phyloP scores from a whole-genome alignment of 345 rosid species.

The Pugionium cornutum region DNA sequence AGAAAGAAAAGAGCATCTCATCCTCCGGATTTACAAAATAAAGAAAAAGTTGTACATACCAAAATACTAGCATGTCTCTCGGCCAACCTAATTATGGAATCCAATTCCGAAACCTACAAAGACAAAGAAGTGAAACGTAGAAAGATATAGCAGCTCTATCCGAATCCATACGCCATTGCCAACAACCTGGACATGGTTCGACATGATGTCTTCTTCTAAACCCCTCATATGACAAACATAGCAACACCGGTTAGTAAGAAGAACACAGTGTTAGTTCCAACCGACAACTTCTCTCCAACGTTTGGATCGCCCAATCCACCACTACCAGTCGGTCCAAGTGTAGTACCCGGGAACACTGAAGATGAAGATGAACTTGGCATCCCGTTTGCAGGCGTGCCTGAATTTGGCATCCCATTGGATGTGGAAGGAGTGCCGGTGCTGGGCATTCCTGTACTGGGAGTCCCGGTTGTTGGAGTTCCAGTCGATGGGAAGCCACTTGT shows the following conservation, averaged over 20 bases:
- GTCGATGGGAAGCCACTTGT: background rate
- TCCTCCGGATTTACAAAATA: slow-evolving; percentile 37
- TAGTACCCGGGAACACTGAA: too few species aligned
- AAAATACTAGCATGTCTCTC: slow-evolving; percentile 29
- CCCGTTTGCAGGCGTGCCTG: too few species aligned
- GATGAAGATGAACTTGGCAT: too few species aligned
- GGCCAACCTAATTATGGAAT: slow-evolving; percentile 31
- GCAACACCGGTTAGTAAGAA: slow-evolving; percentile 24
- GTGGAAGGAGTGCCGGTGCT: too few species aligned
- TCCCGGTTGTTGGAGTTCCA: background rate
- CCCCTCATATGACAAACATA: slow-evolving; percentile 17
- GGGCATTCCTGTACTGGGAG: too few species aligned
- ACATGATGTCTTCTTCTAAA: slow-evolving; percentile 17
- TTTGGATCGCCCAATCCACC: background rate
- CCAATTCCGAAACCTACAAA: slow-evolving; percentile 20
- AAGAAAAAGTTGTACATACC: slow-evolving; percentile 32
- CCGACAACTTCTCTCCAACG: slow-evolving; percentile 25
- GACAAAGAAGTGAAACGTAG: slow-evolving; percentile 3
- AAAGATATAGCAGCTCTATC: slow-evolving; percentile 20
- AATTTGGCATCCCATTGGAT: too few species aligned
- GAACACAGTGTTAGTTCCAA: background rate
- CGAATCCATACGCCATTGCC: slow-evolving; percentile 21
- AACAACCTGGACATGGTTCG: background rate
- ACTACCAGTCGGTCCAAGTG: too few species aligned
- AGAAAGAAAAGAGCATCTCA: slow-evolving; percentile 34